phyloP scores from a whole-genome alignment of 352 stramenopile genomes.

The Phytophthora pini region DNA sequence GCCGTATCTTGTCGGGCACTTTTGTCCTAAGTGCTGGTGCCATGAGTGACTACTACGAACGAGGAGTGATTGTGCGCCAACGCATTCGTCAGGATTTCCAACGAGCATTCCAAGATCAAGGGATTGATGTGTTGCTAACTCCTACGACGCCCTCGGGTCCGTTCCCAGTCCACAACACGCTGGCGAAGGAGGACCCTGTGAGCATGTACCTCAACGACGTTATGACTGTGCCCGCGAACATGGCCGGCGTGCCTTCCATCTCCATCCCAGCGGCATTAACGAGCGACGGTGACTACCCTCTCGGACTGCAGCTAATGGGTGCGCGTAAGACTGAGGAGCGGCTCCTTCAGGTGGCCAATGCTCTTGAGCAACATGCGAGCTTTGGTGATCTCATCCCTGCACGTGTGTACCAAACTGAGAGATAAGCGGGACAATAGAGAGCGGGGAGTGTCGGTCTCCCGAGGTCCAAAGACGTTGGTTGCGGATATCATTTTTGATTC shows the following conservation, averaged over 20 bases:
- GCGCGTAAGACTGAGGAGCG: conserved; percentile 65
- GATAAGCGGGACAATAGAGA: conserved; percentile 17
- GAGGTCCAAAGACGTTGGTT: background rate
- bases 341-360: conserved; percentile 67
- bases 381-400: conserved; percentile 58
- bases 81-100: conserved; percentile 84
- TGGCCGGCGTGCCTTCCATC: conserved; percentile 88
- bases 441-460: too few relatives aligned
- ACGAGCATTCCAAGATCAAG: conserved; percentile 54
- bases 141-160: conserved; percentile 87
- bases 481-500: conserved; percentile 2
- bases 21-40: conserved; percentile 90
- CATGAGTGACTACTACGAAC: conserved; percentile 92
- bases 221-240: conserved; percentile 91
- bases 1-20: conserved; percentile 91
- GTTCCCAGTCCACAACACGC: conserved; percentile 67
- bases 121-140: conserved; percentile 87
- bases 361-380: conserved; percentile 59
- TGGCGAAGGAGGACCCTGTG: conserved; percentile 72
- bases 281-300: conserved; percentile 58
- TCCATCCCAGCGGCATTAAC: conserved; percentile 80
- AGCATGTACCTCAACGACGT: conserved; percentile 93
- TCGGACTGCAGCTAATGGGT: conserved; percentile 84
- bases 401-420: conserved; percentile 55
- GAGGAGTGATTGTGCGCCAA: conserved; percentile 80